These are phyloP conservation scores for Rubia balearica DNA, from an alignment of 305 asterid species.

Conservation along the genomic window DNA sequence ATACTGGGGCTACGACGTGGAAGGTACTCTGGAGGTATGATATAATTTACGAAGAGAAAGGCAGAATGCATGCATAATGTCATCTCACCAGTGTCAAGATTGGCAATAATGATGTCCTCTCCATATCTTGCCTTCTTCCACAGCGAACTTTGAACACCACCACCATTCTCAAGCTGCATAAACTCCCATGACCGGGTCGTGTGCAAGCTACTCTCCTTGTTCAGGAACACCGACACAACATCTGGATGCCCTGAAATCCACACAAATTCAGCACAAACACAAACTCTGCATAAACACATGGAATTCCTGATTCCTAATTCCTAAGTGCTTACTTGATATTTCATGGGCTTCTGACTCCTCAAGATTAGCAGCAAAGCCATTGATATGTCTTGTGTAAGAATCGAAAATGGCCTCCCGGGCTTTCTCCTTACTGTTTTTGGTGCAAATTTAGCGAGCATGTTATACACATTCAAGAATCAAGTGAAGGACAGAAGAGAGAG, in stretches of 20 bases:
- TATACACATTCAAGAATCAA: conserved; percentile 18
- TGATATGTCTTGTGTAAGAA: conserved; percentile 77
- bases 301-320: background rate
- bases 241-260: conserved; percentile 50
- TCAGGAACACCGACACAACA: conserved; percentile 74
- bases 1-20: too few species aligned
- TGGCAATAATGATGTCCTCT: conserved; percentile 64
- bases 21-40: too few species aligned
- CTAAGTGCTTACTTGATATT: conserved; percentile 45
- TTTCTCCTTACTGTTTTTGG: conserved; percentile 37
- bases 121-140: conserved; percentile 86
- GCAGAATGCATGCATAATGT: background rate
- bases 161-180: conserved; percentile 52
- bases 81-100: conserved; percentile 72
- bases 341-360: conserved; percentile 48
- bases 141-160: conserved; percentile 39
- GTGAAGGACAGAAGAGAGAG: conserved; percentile 7
- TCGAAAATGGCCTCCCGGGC: conserved; percentile 67
- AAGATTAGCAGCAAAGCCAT: conserved; percentile 86
- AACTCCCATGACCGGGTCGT: conserved; percentile 97
- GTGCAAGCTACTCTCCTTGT: conserved; percentile 57
- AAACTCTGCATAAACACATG: background rate
- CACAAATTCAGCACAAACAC: background rate
- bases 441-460: background rate
- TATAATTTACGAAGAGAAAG: too few species aligned